phyloP scores from a whole-genome alignment of 2,329 filamentous ascomycete genomes.

The Lachnellula subtilissima region DNA sequence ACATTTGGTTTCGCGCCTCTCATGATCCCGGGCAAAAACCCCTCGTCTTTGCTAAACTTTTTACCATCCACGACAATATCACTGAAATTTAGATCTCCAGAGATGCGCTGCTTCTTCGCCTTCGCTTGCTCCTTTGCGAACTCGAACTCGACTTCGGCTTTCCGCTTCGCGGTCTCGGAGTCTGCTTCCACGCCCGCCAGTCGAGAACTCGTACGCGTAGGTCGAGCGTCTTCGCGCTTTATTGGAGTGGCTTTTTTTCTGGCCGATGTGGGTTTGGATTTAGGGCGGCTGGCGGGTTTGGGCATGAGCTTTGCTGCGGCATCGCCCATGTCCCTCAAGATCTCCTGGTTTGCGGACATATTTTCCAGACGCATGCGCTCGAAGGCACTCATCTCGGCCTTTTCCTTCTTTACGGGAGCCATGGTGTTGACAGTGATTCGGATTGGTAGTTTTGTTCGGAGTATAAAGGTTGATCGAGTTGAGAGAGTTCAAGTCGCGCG shows the following conservation, averaged over 20 bases:
- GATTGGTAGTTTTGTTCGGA: not conserved
- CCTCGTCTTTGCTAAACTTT: constrained; percentile 64
- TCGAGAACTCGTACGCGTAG: constrained; percentile 54
- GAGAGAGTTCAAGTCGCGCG: not conserved
- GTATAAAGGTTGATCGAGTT: not conserved
- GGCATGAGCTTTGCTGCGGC: constrained; percentile 67
- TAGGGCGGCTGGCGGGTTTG: constrained; percentile 47
- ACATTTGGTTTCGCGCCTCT: constrained; percentile 73
- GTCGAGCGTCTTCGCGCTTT: constrained; percentile 43
- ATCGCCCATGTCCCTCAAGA: constrained; percentile 72
- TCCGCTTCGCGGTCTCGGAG: constrained; percentile 60
- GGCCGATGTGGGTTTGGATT: constrained; percentile 35
- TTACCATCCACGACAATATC: constrained; percentile 78
- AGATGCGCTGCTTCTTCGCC: constrained; percentile 60
- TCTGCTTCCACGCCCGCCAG: constrained; percentile 52
- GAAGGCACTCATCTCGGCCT: constrained; percentile 70
- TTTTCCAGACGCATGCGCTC: constrained; percentile 81
- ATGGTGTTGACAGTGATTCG: constrained; percentile 32
- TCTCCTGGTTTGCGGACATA: constrained; percentile 77
- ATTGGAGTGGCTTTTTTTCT: constrained; percentile 40
- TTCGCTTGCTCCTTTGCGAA: constrained; percentile 52
- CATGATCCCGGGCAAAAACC: constrained; percentile 59
- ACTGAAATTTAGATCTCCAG: constrained; percentile 64
- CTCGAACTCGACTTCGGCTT: constrained; percentile 60
- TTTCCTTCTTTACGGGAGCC: constrained; percentile 38